A percentile compares a stretch with the other conserved stretches of the same genome.
Conservation (phyloP, 192 early-diverging fungal genomes). For the Podila clonocystis region DNA sequence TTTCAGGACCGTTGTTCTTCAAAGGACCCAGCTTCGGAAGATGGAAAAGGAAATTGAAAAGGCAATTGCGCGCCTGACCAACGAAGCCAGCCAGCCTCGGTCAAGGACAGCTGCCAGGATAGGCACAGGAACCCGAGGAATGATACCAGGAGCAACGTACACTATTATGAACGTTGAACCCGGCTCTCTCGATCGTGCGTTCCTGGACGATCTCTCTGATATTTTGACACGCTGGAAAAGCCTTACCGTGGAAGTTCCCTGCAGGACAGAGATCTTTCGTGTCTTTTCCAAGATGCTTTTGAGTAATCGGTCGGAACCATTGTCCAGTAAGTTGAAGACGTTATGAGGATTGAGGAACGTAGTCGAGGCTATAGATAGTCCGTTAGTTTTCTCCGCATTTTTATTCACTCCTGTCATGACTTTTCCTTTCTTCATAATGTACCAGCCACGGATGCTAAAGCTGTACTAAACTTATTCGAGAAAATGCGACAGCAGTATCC, state of each 20-base stretch:
- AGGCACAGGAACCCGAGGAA: conserved; percentile 23
- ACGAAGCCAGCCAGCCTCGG: conserved; percentile 20
- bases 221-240: conserved; percentile 21
- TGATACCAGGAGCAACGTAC: conserved; percentile 32
- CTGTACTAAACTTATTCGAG: conserved; percentile 25
- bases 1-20: conserved; percentile 53
- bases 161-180: conserved; percentile 23
- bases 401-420: too few species aligned
- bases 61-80: conserved; percentile 16
- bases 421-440: too few species aligned
- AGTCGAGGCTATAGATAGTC: neutral
- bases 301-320: conserved; percentile 10
- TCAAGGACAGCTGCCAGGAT: conserved; percentile 29
- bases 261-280: conserved; percentile 24
- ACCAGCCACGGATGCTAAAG: conserved; percentile 13
- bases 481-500: conserved; percentile 30
- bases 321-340: conserved; percentile 12
- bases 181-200: conserved; percentile 4
- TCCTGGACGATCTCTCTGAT: conserved; percentile 33
- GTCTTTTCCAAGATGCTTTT: conserved; percentile 29
- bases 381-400: neutral
- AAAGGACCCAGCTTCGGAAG: conserved; percentile 48
- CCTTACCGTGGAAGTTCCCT: conserved; percentile 32
- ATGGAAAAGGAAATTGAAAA: conserved; percentile 60
- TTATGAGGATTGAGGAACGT: too few species aligned